Conservation (phyloP, 345 rosid species). For the Lagerstroemia speciosa region DNA sequence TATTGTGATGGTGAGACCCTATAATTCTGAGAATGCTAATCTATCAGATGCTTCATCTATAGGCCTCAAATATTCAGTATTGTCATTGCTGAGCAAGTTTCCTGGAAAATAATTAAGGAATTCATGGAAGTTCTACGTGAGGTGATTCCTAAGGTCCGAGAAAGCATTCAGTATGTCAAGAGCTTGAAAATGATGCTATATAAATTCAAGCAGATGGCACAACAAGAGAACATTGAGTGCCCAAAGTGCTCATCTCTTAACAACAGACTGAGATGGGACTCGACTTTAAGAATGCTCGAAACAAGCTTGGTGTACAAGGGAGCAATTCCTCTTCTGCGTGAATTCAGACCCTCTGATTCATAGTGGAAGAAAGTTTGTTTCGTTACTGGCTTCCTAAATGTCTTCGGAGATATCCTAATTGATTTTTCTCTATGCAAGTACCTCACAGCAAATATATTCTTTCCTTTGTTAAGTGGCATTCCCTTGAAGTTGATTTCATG, state of each 20-base stretch:
- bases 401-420: constrained; percentile 44
- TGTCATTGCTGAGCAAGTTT: too few species aligned
- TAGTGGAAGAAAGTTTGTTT: constrained; percentile 49
- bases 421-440: constrained; percentile 36
- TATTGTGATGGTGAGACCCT: too few species aligned
- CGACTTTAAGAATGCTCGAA: constrained; percentile 56
- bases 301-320: constrained; percentile 39
- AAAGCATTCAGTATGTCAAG: constrained; percentile 34
- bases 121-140: constrained; percentile 35
- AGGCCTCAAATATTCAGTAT: too few species aligned
- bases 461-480: constrained; percentile 55
- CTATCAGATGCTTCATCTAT: too few species aligned
- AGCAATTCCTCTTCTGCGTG: constrained; percentile 35
- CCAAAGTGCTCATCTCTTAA: constrained; percentile 37
- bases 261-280: constrained; percentile 50
- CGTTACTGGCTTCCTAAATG: constrained; percentile 39
- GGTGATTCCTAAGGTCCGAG: constrained; percentile 42
- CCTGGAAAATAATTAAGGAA: too few species aligned
- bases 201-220: constrained; percentile 32
- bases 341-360: constrained; percentile 44
- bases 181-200: constrained; percentile 34
- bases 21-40: too few species aligned
- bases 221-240: constrained; percentile 30
- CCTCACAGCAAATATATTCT: constrained; percentile 50
- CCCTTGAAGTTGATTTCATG: constrained; percentile 58